Base-by-base conservation (phyloP, 805 yeast species). In the Candida odintsovae region DNA sequence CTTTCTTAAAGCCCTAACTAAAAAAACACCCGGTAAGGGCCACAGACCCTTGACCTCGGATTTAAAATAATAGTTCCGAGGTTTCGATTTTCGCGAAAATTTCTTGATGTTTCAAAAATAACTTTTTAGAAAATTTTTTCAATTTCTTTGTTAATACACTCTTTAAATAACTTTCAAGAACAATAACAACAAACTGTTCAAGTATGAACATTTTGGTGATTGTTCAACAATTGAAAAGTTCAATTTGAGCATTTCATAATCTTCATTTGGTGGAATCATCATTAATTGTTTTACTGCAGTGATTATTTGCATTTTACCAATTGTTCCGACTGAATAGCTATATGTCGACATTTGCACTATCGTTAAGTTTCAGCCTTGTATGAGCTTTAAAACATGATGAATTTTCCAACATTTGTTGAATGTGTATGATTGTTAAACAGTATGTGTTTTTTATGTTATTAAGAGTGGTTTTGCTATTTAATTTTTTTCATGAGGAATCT, bases 351-450 rank as follows among this genome's bases (percentile, higher is more conserved):
- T 72, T 64, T 57, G 75, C 74, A 45, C 60, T 66, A 58, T 74
- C 77, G 78, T 75, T 75, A 75, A 75, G 80, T 75, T 75, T 75
- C 80, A 75, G 79, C 80, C 80, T 75, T 75, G 79, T 75, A 75
- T 75, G 80, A 75, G 78, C 67, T 38, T 20, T 40, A 19, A 20
- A 20, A 36, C n/a, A 10, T 33, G 21, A 36, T 20, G 39, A 36
- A 36, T 5, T 18, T 36, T 6, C 10, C 10, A 7, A 18, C 9
- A 36, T 19, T 20, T 36, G 9, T 36, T 25, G 10, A 3, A 4
- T n/a, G 16, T 10, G 37, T 6, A 19, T 33, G 20, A 5, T 23
- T 19, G n/a, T 19, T n/a, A n/a, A n/a, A 13, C 9, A 20, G 39
- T 19, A 36, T 36, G 22, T 36, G 20, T 19, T 21, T 6, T 12